Evolutionary conservation across 192 early-diverging fungal species (phyloP), one percentile per base, ranked within the genome.

Genomic region (Linnemannia zychae): DNA sequence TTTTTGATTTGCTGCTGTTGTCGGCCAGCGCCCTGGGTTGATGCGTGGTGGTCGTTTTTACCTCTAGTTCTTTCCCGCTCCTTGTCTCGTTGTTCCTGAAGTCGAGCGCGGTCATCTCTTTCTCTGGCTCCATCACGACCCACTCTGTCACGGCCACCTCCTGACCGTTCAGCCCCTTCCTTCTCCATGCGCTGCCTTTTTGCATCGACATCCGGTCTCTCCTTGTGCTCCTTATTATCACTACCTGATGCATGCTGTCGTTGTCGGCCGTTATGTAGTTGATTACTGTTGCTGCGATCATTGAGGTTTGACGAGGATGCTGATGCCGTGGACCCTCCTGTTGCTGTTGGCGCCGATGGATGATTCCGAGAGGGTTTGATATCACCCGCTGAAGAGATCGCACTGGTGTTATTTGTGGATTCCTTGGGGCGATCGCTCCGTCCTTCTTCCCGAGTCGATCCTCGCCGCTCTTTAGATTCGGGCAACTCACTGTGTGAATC

Each of bases 1-100:
- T 44, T 53, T 18, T 74, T 65, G 47, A 28, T 72, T 73, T 75
- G 37, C 78, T 71, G n/a, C 44, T 46, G n/a, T 82, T 73, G 60
- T 47, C 60, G 74, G 20, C 48, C 48, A 5, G 80, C 6, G 31
- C 74, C 4, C 2, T 75, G 74, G 5, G 57, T 63, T 3, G 78
- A 40, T 57, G 34, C 22, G 6, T 78, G 48, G 22, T 47, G 78
- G 50, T 74, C 57, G 33, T 85, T 65, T 33, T 65, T 69, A 47
- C 24, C 57, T 13, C 57, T 63, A 28, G 24, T 28, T 63, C 57
- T 24, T 63, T 63, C 57, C 57, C 57, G 57, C 12, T 63, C 57
- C 57, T 31, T 63, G 0, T 75, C 9, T 36, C 67, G 76, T 28
- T 67, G 72, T 18, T 74, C 78, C 34, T 74, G 71, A 44, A 7